Base-by-base conservation (phyloP, 805 yeast genomes). In the Wickerhamomyces alni region DNA sequence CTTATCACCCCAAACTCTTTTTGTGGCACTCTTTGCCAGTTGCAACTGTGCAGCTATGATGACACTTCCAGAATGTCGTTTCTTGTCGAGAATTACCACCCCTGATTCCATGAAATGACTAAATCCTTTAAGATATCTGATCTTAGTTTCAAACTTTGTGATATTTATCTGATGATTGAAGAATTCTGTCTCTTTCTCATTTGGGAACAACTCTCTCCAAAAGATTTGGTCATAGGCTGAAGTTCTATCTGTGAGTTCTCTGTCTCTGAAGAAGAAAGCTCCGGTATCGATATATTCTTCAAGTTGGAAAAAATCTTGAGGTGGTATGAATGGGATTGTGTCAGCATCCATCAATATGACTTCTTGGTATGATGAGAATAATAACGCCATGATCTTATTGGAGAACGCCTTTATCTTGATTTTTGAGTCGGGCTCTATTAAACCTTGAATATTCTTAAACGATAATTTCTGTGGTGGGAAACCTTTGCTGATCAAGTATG, bases 361-460 rank as follows among this genome's bases (percentile, higher is more conserved):
- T 47, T 74, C 79, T 34, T 69, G 65, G 46, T 75, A 77, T 8
- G 76, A 66, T 36, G 70, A 77, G 54, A 80, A 79, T 26, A 75
- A 42, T 13, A 70, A 59, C 1, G 83, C 80, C 19, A 77, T 48
- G 53, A 80, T 66, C 53, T 79, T 80, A 39, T 61, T 62, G 17
- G 53, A 46, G 40, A 52, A 65, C 48, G 55, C 52, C 59, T 62
- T 32, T 60, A 65, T 67, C 7, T 40, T 12, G 3, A 13, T 30
- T 10, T 19, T 21, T 9, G 9, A 21, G 9, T n/a, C n/a, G 24
- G 24, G 24, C 24, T 21, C 9, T 9, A 7, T 21, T 7, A 21
- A 21, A 21, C 24, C 9, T 21, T 21, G 24, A 21, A 21, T 6
- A 21, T 21, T 9, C 24, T 21, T 21, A 9, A 21, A 21, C 9